Evolutionary conservation across 495 filamentous ascomycete genomes (phyloP).

Genomic region (Massariosphaeria phaeospora): DNA sequence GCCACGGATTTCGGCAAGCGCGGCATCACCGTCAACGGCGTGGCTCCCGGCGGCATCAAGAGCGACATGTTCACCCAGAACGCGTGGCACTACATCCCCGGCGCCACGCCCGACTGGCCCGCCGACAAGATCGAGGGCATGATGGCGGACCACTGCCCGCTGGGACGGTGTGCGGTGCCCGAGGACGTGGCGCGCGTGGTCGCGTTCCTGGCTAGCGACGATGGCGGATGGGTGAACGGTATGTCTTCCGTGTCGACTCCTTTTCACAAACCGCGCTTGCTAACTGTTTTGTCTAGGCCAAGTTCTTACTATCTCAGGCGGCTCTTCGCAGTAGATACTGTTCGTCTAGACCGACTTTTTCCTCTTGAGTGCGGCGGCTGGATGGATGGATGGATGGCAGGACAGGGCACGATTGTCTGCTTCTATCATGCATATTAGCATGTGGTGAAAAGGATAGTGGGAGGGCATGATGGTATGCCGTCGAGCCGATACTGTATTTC

Average conservation of each 20-base stretch:
- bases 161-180: slow-evolving; percentile 52
- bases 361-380: too few relatives aligned
- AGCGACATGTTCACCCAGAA: slow-evolving; percentile 70
- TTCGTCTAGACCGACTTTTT: too few relatives aligned
- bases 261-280: too few relatives aligned
- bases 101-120: slow-evolving; percentile 41
- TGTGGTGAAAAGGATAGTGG: too few relatives aligned
- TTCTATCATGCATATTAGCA: too few relatives aligned
- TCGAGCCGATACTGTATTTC: too few relatives aligned
- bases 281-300: slow-evolving; percentile 39
- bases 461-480: too few relatives aligned
- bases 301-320: slow-evolving; percentile 19
- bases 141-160: slow-evolving; percentile 46
- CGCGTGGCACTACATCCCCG: slow-evolving; percentile 57
- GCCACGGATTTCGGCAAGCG: slow-evolving; percentile 67
- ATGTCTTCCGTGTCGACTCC: too few relatives aligned
- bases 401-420: too few relatives aligned
- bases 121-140: slow-evolving; percentile 43
- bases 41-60: slow-evolving; percentile 74
- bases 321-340: slow-evolving; percentile 2
- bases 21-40: slow-evolving; percentile 70
- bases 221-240: slow-evolving; percentile 61
- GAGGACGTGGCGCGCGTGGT: slow-evolving; percentile 57
- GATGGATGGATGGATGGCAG: too few relatives aligned
- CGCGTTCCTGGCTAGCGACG: slow-evolving; percentile 51